These are phyloP conservation scores for Cryptosporidium parvum DNA, from an alignment of 169 alveolate species.

Conservation along the genomic window DNA sequence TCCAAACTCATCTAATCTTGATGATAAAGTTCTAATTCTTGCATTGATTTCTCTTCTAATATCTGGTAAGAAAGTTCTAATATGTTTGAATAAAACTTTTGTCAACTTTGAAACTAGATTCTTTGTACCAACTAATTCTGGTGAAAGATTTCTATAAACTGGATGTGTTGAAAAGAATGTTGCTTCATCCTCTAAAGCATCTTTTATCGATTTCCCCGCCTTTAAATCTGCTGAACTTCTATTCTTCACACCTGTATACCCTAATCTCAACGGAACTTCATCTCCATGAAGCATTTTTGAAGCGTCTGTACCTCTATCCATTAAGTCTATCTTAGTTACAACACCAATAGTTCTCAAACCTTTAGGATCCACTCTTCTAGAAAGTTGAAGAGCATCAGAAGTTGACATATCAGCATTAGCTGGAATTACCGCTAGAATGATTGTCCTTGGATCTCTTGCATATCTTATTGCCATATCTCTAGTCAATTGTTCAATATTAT, in stretches of 20 bases:
- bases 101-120: slow-evolving; percentile 95
- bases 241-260: slow-evolving; percentile 96
- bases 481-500: slow-evolving; percentile 94
- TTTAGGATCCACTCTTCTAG: slow-evolving; percentile 95
- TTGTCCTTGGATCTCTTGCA: slow-evolving; percentile 95
- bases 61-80: slow-evolving; percentile 95
- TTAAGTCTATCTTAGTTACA: slow-evolving; percentile 96
- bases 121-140: slow-evolving; percentile 94
- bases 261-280: slow-evolving; percentile 95
- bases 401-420: slow-evolving; percentile 98
- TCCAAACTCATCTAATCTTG: slow-evolving; percentile 90
- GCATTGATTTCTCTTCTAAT: slow-evolving; percentile 91
- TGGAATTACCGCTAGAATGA: slow-evolving; percentile 96
- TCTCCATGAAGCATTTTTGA: slow-evolving; percentile 94
- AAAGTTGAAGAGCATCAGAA: slow-evolving; percentile 96
- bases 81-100: slow-evolving; percentile 94
- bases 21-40: slow-evolving; percentile 80
- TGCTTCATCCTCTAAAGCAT: slow-evolving; percentile 93
- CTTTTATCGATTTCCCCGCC: slow-evolving; percentile 89
- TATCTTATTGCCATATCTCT: slow-evolving; percentile 93
- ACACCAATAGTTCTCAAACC: slow-evolving; percentile 97
- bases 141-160: slow-evolving; percentile 92
- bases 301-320: slow-evolving; percentile 99
- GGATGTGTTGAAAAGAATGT: slow-evolving; percentile 93
- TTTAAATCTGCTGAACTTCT: slow-evolving; percentile 93